Conservation (phyloP, 371 early-diverging fungal genomes). For the Mortierella sp. region DNA sequence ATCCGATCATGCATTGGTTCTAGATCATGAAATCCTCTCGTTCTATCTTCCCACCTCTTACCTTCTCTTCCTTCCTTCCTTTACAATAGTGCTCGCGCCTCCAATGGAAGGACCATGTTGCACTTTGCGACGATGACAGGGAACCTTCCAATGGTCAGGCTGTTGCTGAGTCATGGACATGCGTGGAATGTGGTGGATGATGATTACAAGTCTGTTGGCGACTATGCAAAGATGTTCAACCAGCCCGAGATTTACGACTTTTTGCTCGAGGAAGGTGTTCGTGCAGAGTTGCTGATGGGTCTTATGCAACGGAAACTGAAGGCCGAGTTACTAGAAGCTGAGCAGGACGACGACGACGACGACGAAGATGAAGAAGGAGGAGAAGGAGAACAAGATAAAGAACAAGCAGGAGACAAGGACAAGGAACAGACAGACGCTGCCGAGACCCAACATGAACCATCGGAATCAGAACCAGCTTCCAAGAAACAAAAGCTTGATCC, state of each 20-base stretch:
- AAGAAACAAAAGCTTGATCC: constrained; percentile 27
- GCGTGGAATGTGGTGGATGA: constrained; percentile 81
- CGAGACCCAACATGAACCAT: not conserved
- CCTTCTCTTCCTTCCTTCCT: not conserved
- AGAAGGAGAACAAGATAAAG: constrained; percentile 27
- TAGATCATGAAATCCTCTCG: no score
- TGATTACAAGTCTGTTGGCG: constrained; percentile 74
- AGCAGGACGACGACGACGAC: constrained; percentile 55
- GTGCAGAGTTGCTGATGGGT: constrained; percentile 81
- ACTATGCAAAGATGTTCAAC: constrained; percentile 70
- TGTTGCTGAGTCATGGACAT: constrained; percentile 65
- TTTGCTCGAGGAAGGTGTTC: constrained; percentile 85
- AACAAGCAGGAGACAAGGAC: constrained; percentile 41
- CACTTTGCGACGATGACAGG: constrained; percentile 70
- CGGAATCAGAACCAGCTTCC: constrained; percentile 21
- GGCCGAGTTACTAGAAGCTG: constrained; percentile 47
- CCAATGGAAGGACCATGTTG: constrained; percentile 61
- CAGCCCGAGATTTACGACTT: constrained; percentile 70
- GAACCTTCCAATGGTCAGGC: constrained; percentile 65
- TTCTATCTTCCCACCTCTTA: not conserved
- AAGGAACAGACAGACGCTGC: constrained; percentile 3
- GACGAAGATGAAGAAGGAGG: constrained; percentile 55
- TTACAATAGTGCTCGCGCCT: constrained; percentile 32
- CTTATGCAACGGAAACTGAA: constrained; percentile 52
- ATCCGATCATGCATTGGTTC: no score